Evolutionary conservation across 2,329 filamentous ascomycete species (phyloP).

Genomic region (Calonectria pauciramosa): DNA sequence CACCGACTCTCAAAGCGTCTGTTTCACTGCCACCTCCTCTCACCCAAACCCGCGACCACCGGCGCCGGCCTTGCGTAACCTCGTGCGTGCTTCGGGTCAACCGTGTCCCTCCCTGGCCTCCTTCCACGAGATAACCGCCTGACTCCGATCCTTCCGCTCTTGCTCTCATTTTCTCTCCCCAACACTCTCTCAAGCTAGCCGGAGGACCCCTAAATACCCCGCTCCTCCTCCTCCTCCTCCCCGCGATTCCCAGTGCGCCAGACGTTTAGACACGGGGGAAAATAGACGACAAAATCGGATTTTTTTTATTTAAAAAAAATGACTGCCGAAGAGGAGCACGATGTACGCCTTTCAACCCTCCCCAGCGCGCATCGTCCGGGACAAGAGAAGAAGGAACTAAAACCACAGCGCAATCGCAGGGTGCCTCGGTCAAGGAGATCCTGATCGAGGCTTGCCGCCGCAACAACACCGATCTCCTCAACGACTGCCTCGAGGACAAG

Average conservation of each 20-base stretch:
- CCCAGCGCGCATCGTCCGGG: neutral
- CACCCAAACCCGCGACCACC: neutral
- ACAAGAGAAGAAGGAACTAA: neutral
- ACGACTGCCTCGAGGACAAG: constrained; percentile 77
- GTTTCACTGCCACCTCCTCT: constrained; percentile 28
- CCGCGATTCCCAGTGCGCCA: neutral
- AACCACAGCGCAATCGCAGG: constrained; percentile 62
- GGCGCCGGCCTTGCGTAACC: neutral
- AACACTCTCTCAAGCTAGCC: neutral
- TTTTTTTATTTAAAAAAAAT: no score
- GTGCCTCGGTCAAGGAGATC: constrained; percentile 86
- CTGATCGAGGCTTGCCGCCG: constrained; percentile 93
- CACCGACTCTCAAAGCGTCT: constrained; percentile 11
- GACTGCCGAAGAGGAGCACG: constrained; percentile 53
- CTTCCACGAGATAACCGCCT: neutral
- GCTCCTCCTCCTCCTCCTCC: neutral
- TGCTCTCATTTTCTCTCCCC: neutral
- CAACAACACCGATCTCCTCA: constrained; percentile 90
- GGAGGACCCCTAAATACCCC: neutral
- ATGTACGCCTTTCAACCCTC: constrained; percentile 42
- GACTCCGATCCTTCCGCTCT: neutral
- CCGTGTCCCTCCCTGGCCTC: neutral
- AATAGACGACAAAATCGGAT: neutral
- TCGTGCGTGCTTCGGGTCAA: neutral
- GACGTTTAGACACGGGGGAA: neutral